These are phyloP conservation scores for Arthrobotrys megalospora DNA, from an alignment of 2,329 filamentous ascomycete genomes.

Conservation along the genomic window DNA sequence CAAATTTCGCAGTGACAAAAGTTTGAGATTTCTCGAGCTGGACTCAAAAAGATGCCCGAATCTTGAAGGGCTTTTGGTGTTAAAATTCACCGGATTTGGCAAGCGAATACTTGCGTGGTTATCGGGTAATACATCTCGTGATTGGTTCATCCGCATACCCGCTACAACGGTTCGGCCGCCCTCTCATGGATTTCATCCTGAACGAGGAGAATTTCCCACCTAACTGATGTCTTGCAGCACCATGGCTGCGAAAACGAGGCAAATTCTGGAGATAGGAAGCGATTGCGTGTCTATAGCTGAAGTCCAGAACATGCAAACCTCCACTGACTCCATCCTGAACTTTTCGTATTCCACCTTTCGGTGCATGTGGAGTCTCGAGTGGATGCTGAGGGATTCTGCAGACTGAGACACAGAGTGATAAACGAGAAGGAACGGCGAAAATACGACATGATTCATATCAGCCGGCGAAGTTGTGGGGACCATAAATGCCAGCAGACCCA, in stretches of 20 bases:
- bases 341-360: slow-evolving; percentile 19
- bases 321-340: background rate
- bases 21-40: background rate
- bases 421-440: slow-evolving; percentile 11
- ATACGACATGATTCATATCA: slow-evolving; percentile 42
- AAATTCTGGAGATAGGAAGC: slow-evolving; percentile 9
- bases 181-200: slow-evolving; percentile 20
- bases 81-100: slow-evolving; percentile 58
- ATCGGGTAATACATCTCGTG: slow-evolving; percentile 44
- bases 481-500: slow-evolving; percentile 16
- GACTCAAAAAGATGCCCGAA: background rate
- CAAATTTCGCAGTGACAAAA: background rate
- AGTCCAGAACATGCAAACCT: slow-evolving; percentile 1
- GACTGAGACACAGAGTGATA: slow-evolving; percentile 46
- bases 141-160: slow-evolving; percentile 56
- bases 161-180: slow-evolving; percentile 53
- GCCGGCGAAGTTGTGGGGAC: slow-evolving; percentile 20
- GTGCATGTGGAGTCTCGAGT: slow-evolving; percentile 5
- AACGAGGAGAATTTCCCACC: slow-evolving; percentile 18
- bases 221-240: slow-evolving; percentile 1
- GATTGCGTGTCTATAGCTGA: background rate
- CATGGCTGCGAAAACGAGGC: slow-evolving; percentile 16
- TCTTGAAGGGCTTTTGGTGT: slow-evolving; percentile 8
- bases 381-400: slow-evolving; percentile 54
- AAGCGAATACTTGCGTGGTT: slow-evolving; percentile 21